Conservation (phyloP, 176 grass and related monocot genomes). For the Poa annua region DNA sequence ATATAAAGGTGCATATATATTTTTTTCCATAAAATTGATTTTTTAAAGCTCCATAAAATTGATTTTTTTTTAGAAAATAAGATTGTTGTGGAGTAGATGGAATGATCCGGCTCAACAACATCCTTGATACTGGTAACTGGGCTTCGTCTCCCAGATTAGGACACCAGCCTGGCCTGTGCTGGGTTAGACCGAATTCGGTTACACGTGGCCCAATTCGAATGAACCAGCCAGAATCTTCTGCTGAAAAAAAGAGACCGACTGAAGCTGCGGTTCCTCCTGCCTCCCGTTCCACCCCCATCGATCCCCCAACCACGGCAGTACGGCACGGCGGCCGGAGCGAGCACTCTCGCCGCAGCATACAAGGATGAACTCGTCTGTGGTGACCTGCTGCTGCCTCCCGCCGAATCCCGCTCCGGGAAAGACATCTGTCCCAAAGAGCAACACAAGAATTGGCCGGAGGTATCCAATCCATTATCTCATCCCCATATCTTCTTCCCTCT, state of each 20-base stretch:
- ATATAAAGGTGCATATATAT: too few species aligned
- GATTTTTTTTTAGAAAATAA: too few species aligned
- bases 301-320: background rate
- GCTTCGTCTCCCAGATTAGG: too few species aligned
- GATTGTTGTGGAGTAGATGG: too few species aligned
- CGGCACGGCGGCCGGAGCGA: background rate
- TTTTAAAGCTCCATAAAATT: too few species aligned
- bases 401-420: background rate
- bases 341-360: background rate
- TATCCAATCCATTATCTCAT: background rate
- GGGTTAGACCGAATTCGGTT: too few species aligned
- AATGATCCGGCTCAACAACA: too few species aligned
- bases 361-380: background rate
- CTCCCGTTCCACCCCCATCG: background rate
- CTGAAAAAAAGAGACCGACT: background rate
- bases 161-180: too few species aligned
- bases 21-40: too few species aligned
- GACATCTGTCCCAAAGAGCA: background rate
- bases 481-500: background rate
- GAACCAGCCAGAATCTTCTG: too few species aligned
- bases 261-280: too few species aligned
- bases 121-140: too few species aligned
- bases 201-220: background rate
- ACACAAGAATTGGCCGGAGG: slow-evolving; percentile 16
- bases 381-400: background rate